These are phyloP conservation scores for Kokia cookei DNA, from an alignment of 441 rosid species.

Conservation along the genomic window DNA sequence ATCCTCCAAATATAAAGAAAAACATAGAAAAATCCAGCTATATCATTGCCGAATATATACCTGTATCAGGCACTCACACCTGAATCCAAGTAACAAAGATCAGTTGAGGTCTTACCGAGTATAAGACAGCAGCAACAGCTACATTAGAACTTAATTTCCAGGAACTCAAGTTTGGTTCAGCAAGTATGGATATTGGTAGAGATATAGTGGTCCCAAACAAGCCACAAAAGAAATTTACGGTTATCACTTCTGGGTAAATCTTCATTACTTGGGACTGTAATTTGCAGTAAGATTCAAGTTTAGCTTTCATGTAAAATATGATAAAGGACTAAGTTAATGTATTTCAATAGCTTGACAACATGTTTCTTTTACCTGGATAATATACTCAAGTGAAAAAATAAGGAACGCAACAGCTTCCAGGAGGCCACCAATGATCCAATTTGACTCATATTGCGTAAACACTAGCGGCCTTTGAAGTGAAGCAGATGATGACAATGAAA, in stretches of 20 bases:
- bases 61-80: neutral
- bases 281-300: neutral
- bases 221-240: slow-evolving; percentile 32
- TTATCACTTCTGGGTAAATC: slow-evolving; percentile 49
- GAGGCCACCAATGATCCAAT: slow-evolving; percentile 43
- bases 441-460: neutral
- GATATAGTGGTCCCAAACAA: slow-evolving; percentile 24
- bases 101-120: slow-evolving; percentile 29
- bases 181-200: slow-evolving; percentile 27
- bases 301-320: neutral
- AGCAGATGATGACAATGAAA: neutral
- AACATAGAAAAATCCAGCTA: too few relatives aligned
- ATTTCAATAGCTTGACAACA: neutral
- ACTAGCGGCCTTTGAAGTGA: neutral
- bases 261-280: slow-evolving; percentile 50
- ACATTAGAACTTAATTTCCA: slow-evolving; percentile 36
- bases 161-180: slow-evolving; percentile 29
- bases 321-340: neutral
- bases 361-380: slow-evolving; percentile 36
- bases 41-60: too few relatives aligned
- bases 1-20: too few relatives aligned
- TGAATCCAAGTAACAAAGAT: neutral
- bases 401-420: slow-evolving; percentile 26
- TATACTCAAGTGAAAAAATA: slow-evolving; percentile 29
- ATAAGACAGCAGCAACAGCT: slow-evolving; percentile 34